Evolutionary conservation across 495 filamentous ascomycete species (phyloP), one percentile per base, ranked within the genome.

Genomic region (Aspergillus coremiiformis): DNA sequence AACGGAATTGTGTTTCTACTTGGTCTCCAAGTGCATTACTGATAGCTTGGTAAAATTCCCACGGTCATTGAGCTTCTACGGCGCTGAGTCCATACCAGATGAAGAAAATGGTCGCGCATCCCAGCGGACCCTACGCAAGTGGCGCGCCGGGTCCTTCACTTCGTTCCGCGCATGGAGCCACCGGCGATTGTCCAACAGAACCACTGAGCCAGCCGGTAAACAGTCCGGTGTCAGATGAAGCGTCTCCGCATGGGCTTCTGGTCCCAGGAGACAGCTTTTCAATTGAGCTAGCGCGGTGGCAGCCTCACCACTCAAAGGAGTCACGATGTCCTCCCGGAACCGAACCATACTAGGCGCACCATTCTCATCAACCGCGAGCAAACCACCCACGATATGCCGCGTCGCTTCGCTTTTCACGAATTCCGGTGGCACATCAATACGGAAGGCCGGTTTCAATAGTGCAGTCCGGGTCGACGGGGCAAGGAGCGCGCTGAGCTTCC

Each of bases 131-230:
- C 71, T 44, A 0, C 69, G 64, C 8, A 74, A 48, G 41, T 69
- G 64, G 5, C 71, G 61, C 10, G 56, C 42, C 1, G 68, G 65
- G 41, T 74, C 71, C 14, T 55, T 64, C n/a, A 74, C 52, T 3
- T 66, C 48, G 46, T 56, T 71, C 3, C 71, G 56, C 1, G 66
- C 43, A 63, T 74, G 69, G 11, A 74, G 51, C 64, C 66, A 74
- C 1, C 66, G 60, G 0, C 53, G 44, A 51, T 73, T 74, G 46
- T 72, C 68, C 33, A 71, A 49, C 24, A 72, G 15, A 32, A 73
- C 52, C 24, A 73, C 63, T 5, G 66, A 59, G 1, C 65, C 59
- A 23, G 39, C 15, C 0, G 61, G 68, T 1, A 74, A n/a, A 15
- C 4, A 52, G 1, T 60, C 33, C 0, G 69, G 19, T 0, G 52